Base-by-base conservation (phyloP, 2,329 filamentous ascomycete genomes). In the Sordariomycetes sp. region DNA sequence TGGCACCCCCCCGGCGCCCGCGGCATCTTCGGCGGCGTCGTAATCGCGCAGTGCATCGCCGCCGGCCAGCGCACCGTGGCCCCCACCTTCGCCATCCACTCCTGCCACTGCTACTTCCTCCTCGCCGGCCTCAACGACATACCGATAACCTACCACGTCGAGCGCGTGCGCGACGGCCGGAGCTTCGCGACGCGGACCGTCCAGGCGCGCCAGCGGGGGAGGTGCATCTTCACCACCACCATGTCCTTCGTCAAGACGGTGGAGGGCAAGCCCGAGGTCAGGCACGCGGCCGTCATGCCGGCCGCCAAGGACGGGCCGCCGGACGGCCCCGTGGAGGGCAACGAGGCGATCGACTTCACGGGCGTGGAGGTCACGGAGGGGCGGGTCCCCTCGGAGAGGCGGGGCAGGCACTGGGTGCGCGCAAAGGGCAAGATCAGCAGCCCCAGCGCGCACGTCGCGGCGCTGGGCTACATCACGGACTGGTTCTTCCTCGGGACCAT, bases 41-140 rank as follows among this genome's bases (percentile, higher is more conserved):
- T 95, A 42, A 96, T 99, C 64, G 91, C 92, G 53, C 92, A 97
- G 77, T 91, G 82, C 65, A 85, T 96, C 28, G 81, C 87, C 52
- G 90, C 94, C 1, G 94, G 90, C 25, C 90, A 96, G 70, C 82
- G 84, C 66, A 99, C 94, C 10, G 89, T 99, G 2, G 86, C 87
- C 0, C 69, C 76, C 28, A 78, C 88, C 67, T 96, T 96, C 71
- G 81, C 85, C 59, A 84, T 94, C 54, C 94, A 99, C 76, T 92
- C 87, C 67, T 96, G 95, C 87, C 94, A 99, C 79, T 97, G 94
- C 80, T 99, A 97, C 76, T 99, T 99, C 70, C 85, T 99, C 36
- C 84, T 97, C 1, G 91, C 92, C 4, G 94, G 94, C 32, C 88
- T 92, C 66, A 79, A 83, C 13, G 82, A 87, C 60, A 86, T 94